Percentiles rank a stretch among this genome's conserved stretches.
Evolutionary conservation across 768 basidiomycete genomes (phyloP).

Genomic region (Serendipita sp.): DNA sequence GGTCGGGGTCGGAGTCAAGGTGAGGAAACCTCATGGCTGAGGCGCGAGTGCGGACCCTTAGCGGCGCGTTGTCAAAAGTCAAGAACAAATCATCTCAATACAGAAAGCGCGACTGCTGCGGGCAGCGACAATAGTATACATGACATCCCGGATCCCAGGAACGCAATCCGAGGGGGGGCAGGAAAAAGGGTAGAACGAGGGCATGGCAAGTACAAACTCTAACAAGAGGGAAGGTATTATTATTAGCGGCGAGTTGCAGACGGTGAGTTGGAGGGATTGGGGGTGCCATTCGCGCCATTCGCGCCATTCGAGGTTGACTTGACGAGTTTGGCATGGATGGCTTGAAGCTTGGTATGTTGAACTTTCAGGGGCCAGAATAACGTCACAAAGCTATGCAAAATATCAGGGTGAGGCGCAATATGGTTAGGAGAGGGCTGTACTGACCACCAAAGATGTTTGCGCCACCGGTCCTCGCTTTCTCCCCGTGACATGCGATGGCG

Average conservation of each 20-base stretch:
- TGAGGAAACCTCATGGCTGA: neutral
- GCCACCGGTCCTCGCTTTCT: slow-evolving; percentile 74
- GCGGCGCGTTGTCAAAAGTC: neutral
- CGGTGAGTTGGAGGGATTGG: neutral
- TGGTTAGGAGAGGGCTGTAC: slow-evolving; percentile 21
- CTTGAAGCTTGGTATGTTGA: slow-evolving; percentile 80
- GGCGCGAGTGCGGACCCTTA: neutral
- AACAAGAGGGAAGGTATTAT: neutral
- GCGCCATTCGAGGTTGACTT: slow-evolving; percentile 20
- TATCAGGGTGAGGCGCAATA: neutral
- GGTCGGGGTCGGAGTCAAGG: neutral
- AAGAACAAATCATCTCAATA: slow-evolving; percentile 2
- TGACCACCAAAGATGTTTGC: slow-evolving; percentile 92
- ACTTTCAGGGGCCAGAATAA: slow-evolving; percentile 98
- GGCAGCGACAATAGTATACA: neutral
- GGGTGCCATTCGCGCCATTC: slow-evolving; percentile 35
- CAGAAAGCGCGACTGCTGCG: neutral
- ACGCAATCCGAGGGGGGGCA: neutral
- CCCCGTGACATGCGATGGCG: slow-evolving; percentile 59
- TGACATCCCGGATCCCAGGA: neutral
- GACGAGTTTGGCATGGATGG: slow-evolving; percentile 93
- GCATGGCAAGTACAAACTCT: neutral
- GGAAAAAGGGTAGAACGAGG: neutral
- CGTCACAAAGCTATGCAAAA: slow-evolving; percentile 59
- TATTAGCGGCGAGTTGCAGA: neutral